Percentiles rank a stretch among this genome's conserved stretches.
Evolutionary conservation across 306 rosid species (phyloP).

Genomic region (Clitoria ternatea): DNA sequence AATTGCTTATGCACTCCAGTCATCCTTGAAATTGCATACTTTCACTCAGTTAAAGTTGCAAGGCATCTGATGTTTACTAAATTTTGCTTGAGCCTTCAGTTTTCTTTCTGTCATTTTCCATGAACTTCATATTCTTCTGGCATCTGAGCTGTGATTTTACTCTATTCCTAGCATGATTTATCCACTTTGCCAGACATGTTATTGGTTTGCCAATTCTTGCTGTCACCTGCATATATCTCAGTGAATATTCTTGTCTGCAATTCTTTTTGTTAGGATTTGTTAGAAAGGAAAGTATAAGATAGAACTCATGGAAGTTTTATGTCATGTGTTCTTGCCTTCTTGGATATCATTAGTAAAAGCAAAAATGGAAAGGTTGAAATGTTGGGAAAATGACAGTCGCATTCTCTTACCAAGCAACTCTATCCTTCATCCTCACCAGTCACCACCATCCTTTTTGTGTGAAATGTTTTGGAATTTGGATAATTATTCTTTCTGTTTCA

Average conservation of each 20-base stretch:
- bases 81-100: not conserved
- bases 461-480: not conserved
- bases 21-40: slow-evolving; percentile 13
- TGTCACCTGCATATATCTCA: not conserved
- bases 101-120: not conserved
- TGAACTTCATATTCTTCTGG: not conserved
- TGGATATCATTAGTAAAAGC: not conserved
- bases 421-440: not conserved
- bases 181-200: not conserved
- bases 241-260: not conserved
- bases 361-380: not conserved
- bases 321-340: not conserved
- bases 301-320: not conserved
- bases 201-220: not conserved
- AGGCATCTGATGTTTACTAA: not conserved
- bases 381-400: not conserved
- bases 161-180: not conserved
- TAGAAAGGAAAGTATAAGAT: not conserved
- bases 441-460: not conserved
- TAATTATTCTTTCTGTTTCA: not conserved
- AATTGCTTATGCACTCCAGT: not conserved
- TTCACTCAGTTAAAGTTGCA: not conserved
- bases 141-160: not conserved
- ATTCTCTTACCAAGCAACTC: not conserved
- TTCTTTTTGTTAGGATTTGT: not conserved